These are phyloP conservation scores for Castanea sativa DNA, from an alignment of 306 rosid genomes.

Conservation along the genomic window DNA sequence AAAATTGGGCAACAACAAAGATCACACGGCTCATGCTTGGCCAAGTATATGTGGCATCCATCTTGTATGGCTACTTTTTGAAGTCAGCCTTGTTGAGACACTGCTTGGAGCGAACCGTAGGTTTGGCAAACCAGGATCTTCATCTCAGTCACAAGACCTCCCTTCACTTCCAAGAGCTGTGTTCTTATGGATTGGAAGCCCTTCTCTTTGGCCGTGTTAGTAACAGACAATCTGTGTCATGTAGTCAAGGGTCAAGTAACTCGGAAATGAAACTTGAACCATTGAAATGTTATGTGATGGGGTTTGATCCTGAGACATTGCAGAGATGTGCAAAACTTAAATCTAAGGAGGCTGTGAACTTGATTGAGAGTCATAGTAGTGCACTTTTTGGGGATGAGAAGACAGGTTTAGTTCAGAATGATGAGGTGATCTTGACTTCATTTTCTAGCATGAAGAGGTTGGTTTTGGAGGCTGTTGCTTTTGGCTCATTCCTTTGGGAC, in stretches of 20 bases:
- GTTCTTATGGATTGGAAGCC: constrained; percentile 42
- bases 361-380: constrained; percentile 65
- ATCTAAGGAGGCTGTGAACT: constrained; percentile 68
- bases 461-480: constrained; percentile 94
- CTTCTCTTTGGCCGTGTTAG: constrained; percentile 40
- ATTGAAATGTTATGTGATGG: constrained; percentile 60
- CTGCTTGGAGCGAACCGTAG: constrained; percentile 53
- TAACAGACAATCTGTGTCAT: constrained; percentile 31
- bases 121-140: constrained; percentile 43
- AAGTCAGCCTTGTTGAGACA: constrained; percentile 75
- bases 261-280: constrained; percentile 45
- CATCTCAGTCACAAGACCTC: constrained; percentile 40
- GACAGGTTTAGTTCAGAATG: constrained; percentile 38
- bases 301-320: constrained; percentile 65
- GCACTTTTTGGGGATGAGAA: constrained; percentile 63
- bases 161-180: constrained; percentile 38
- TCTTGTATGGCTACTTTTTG: constrained; percentile 88
- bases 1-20: constrained; percentile 80
- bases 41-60: constrained; percentile 66
- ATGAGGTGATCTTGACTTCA: constrained; percentile 74
- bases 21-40: constrained; percentile 51
- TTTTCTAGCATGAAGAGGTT: constrained; percentile 89
- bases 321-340: constrained; percentile 80
- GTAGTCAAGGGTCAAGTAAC: constrained; percentile 27
- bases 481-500: constrained; percentile 94